Evolutionary conservation across 108 stramenopile genomes (phyloP).

Genomic region (Fragilariopsis cylindrus): DNA sequence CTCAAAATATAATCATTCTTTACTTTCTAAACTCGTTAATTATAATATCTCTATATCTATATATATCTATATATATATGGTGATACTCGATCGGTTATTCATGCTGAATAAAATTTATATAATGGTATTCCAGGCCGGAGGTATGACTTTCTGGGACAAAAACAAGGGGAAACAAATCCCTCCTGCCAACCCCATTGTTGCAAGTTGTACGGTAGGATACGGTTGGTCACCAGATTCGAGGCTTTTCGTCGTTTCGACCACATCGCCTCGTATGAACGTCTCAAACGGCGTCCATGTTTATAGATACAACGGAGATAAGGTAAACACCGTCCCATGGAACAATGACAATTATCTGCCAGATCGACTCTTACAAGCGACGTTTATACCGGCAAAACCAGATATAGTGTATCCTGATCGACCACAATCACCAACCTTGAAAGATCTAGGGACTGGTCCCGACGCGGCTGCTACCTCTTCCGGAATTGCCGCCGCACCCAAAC

Average conservation of each 20-base stretch:
- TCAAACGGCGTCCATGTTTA: constrained; percentile 92
- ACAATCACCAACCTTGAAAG: constrained; percentile 69
- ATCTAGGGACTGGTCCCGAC: constrained; percentile 21
- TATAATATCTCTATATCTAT: no score
- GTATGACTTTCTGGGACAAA: constrained; percentile 97
- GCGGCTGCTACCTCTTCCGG: constrained; percentile 32
- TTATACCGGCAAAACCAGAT: constrained; percentile 51
- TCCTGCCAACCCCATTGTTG: constrained; percentile 42
- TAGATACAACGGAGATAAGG: constrained; percentile 80
- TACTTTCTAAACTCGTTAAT: no score
- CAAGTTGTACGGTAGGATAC: constrained; percentile 68
- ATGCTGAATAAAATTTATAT: no score
- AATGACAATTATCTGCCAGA: constrained; percentile 74
- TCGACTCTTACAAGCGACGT: constrained; percentile 64
- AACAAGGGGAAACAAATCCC: constrained; percentile 84
- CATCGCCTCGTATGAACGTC: constrained; percentile 97
- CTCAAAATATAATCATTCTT: no score
- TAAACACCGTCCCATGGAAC: constrained; percentile 67
- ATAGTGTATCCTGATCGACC: constrained; percentile 85
- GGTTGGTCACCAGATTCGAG: constrained; percentile 94
- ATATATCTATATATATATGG: no score
- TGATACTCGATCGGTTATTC: no score
- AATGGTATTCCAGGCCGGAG: constrained; percentile 49
- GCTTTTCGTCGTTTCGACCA: constrained; percentile 87
- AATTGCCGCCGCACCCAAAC: constrained; percentile 44